Evolutionary conservation across 2,329 filamentous ascomycete species (phyloP), one percentile per base, ranked within the genome.

Genomic region (Exophiala aquamarina): DNA sequence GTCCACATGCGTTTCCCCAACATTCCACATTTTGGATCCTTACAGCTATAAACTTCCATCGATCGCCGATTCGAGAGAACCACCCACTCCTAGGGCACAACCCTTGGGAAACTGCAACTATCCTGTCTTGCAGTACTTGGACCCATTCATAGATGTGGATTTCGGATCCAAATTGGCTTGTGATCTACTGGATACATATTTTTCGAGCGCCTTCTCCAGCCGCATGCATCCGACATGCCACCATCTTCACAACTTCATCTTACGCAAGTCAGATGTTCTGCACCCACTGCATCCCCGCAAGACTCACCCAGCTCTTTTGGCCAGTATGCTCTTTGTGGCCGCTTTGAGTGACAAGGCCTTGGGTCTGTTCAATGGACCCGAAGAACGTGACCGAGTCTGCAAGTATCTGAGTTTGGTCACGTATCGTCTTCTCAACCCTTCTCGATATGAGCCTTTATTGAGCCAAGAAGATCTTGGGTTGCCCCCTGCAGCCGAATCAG

Each of bases 301-400:
- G 8, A 69, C 67, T 1, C 70, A 72, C 0, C 69, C 73, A 1
- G 72, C 74, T 1, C 60, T 77, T 3, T 59, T 77, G 4, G 66
- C 69, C 0, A 71, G 71, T 1, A 75, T 77, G 47, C 62, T 78
- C 0, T 78, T 73, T 68, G 72, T 68, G 35, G 68, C 70, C 8
- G 69, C 72, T 0, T 71, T 77, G 46, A 76, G 73, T 1, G 71
- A 75, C 40, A 70, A 72, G 39, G 66, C 65, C 20, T 55, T 71
- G 14, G 65, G 75, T 7, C 63, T 70, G 15, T 62, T 70, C 0
- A 70, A 67, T 6, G 70, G 70, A 0, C 67, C 69, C 2, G 63
- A 71, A 13, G 63, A 67, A 9, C 66, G 66, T 31, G 67, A 70
- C 5, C 67, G 52, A 13, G 46, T 57, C 7, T 57, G 52, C 52